Evolutionary conservation across 352 stramenopile species (phyloP).

Genomic region (Peronospora farinosa): DNA sequence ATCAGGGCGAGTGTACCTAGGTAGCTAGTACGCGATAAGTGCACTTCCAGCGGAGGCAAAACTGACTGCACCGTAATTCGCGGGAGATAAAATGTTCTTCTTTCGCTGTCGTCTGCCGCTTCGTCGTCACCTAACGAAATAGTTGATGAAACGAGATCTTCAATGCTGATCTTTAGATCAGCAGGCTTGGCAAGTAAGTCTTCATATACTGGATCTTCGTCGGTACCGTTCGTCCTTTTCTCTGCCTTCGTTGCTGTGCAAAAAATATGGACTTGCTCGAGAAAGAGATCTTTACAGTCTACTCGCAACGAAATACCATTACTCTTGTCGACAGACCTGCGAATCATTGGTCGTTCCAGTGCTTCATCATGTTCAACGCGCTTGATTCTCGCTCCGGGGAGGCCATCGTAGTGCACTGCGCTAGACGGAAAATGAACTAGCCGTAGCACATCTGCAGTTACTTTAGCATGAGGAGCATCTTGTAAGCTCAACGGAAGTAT

Average conservation of each 20-base stretch:
- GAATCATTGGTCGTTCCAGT: conserved; percentile 12
- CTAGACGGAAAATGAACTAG: conserved; percentile 63
- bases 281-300: conserved; percentile 36
- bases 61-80: conserved; percentile 57
- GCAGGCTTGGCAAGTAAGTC: conserved; percentile 36
- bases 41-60: conserved; percentile 24
- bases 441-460: conserved; percentile 49
- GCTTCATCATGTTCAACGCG: conserved; percentile 26
- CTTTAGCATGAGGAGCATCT: conserved; percentile 47
- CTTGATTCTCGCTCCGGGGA: conserved; percentile 29
- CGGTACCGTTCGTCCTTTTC: conserved; percentile 5
- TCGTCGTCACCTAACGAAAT: conserved; percentile 33
- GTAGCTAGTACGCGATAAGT: conserved; percentile 45
- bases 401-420: conserved; percentile 39
- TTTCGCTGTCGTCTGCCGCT: conserved; percentile 4
- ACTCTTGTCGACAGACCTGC: conserved; percentile 5
- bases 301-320: conserved; percentile 24
- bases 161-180: conserved; percentile 54
- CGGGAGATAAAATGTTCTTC: conserved; percentile 33
- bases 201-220: conserved; percentile 22
- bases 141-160: conserved; percentile 55
- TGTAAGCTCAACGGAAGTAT: conserved; percentile 56
- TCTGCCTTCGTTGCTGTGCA: conserved; percentile 17
- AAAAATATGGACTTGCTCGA: conserved; percentile 56
- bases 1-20: conserved; percentile 57